These are phyloP conservation scores for Fraxinus pennsylvanica DNA, from an alignment of 257 asterid genomes.

Conservation along the genomic window DNA sequence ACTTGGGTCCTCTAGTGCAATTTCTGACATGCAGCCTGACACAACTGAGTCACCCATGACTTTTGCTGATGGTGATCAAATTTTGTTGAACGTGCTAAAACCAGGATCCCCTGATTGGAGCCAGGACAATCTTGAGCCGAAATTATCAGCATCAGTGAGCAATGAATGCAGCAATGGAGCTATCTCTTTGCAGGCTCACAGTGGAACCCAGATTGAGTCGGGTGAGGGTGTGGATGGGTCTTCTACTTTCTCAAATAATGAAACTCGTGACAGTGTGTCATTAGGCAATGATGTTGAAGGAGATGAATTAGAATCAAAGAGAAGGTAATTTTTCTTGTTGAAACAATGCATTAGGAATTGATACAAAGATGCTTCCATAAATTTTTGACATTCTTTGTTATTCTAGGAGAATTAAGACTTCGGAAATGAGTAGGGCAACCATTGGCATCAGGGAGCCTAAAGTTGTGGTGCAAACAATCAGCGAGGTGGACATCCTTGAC, in stretches of 20 bases:
- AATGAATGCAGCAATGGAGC: slow-evolving; percentile 47
- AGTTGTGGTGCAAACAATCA: slow-evolving; percentile 81
- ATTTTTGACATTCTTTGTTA: slow-evolving; percentile 1
- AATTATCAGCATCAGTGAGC: slow-evolving; percentile 40
- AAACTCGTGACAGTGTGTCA: slow-evolving; percentile 66
- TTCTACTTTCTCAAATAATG: slow-evolving; percentile 64
- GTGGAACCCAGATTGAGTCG: slow-evolving; percentile 44
- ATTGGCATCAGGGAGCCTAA: slow-evolving; percentile 84
- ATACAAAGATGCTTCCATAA: background rate
- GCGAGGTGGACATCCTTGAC: slow-evolving; percentile 83
- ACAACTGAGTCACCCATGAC: slow-evolving; percentile 39
- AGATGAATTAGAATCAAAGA: slow-evolving; percentile 79
- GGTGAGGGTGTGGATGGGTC: slow-evolving; percentile 56
- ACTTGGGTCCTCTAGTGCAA: slow-evolving; percentile 50
- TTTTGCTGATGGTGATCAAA: slow-evolving; percentile 36
- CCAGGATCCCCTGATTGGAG: slow-evolving; percentile 49
- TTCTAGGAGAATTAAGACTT: slow-evolving; percentile 53
- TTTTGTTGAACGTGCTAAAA: slow-evolving; percentile 49
- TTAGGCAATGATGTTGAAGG: slow-evolving; percentile 73
- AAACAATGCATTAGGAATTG: background rate
- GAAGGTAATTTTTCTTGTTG: slow-evolving; percentile 50
- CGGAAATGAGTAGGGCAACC: slow-evolving; percentile 43
- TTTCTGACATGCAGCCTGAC: slow-evolving; percentile 47
- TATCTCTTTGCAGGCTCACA: slow-evolving; percentile 30
- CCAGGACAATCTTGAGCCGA: slow-evolving; percentile 47